These are phyloP conservation scores for Colletotrichum ledebouriae DNA, from an alignment of 2,329 filamentous ascomycete species.

Conservation along the genomic window DNA sequence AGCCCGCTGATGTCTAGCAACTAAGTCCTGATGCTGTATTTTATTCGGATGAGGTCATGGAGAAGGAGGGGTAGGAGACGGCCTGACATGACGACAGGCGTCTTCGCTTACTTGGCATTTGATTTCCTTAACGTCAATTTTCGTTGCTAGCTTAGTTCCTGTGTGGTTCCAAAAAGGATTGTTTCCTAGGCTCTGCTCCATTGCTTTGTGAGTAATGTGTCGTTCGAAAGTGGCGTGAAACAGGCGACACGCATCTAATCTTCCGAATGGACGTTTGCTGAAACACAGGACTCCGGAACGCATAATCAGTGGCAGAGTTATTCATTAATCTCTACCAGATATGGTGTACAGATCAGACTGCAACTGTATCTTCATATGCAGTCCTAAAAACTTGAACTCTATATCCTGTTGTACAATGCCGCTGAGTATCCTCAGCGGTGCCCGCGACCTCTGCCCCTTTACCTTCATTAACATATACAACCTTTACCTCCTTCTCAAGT, in stretches of 20 bases:
- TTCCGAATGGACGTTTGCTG: too few species aligned
- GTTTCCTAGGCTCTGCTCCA: slow-evolving; percentile 19
- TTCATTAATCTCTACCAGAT: slow-evolving; percentile 23
- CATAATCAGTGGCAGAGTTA: not conserved
- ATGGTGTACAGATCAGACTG: slow-evolving; percentile 39
- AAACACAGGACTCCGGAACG: not conserved
- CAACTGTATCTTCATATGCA: slow-evolving; percentile 32
- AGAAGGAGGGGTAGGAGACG: slow-evolving; percentile 44
- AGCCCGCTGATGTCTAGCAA: slow-evolving; percentile 25
- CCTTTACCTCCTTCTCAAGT: slow-evolving; percentile 80
- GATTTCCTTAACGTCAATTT: slow-evolving; percentile 52
- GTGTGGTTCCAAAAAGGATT: slow-evolving; percentile 38
- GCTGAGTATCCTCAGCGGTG: slow-evolving; percentile 7
- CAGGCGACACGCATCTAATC: too few species aligned
- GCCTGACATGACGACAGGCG: slow-evolving; percentile 48
- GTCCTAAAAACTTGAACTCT: slow-evolving; percentile 34
- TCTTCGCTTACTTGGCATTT: slow-evolving; percentile 55
- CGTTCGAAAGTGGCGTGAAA: not conserved
- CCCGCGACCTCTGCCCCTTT: not conserved
- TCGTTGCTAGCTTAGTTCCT: slow-evolving; percentile 40
- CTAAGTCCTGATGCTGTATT: slow-evolving; percentile 52
- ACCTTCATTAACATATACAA: slow-evolving; percentile 4
- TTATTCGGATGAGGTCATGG: slow-evolving; percentile 48
- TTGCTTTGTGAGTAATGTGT: not conserved
- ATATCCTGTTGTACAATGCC: slow-evolving; percentile 42